Base-by-base conservation (phyloP, 305 asterid species). In the Coffea humblotiana region DNA sequence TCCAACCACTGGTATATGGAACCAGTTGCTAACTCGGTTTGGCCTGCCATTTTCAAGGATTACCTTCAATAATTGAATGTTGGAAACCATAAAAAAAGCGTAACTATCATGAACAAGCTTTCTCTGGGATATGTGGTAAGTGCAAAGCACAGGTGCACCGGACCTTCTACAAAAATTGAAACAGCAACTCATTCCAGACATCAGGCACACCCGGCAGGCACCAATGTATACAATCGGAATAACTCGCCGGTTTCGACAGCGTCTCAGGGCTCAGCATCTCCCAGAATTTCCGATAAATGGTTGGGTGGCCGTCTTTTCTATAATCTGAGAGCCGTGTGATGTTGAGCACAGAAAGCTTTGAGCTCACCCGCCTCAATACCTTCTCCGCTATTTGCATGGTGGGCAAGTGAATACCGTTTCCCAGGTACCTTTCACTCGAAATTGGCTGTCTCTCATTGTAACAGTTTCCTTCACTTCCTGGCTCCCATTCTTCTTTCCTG, bases 171-270 rank as follows among this genome's bases (percentile, higher is more conserved):
- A 94, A 83, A 76, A 85, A 83, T 60, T 96, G 98, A 85, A 91
- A 92, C 8, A 96, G 85, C 27, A 96, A 80, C 86, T 94, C 93
- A 79, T 96, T 96, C 98, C 98, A 96, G 1, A 90, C 87, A 77
- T 94, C 98, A 4, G 97, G 89, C 35, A 96, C 93, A 14, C 98
- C 99, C 0, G 98, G 97, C 86, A 96, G 80, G 79, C 99, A 96
- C 99, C 98, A 96, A 79, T 94, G 98, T 15, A 89, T 88, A 86
- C 98, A 96, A 85, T 96, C 99, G 8, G 99, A 96, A 82, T 92
- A 92, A 84, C 87, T 86, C 3, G 91, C 64, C 2, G 98, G 99
- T 74, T 94, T 81, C 0, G 90, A 85, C 82, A 79, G 72, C 76
- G 61, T 87, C 73, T 91, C 90, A 1, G 94, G 88, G 37, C 87